Evolutionary conservation across 768 basidiomycete species (phyloP).

Genomic region (Suillus lakei): DNA sequence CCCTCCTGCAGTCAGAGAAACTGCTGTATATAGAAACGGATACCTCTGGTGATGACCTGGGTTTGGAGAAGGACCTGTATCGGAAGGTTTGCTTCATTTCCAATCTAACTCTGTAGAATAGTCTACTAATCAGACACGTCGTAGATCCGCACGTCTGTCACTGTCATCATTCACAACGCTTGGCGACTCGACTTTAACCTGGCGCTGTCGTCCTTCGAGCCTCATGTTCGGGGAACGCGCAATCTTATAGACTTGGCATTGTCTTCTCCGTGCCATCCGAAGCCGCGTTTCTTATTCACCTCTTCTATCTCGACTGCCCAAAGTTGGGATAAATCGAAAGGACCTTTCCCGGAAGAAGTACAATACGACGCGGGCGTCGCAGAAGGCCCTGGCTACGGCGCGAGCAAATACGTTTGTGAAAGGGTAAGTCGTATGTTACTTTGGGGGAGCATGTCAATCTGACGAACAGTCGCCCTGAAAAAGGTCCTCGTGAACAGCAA

Average conservation of each 20-base stretch:
- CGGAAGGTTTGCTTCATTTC: slow-evolving; percentile 23
- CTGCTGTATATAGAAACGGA: slow-evolving; percentile 41
- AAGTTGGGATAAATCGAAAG: slow-evolving; percentile 3
- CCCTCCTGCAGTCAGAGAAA: slow-evolving; percentile 34
- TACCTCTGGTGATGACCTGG: slow-evolving; percentile 31
- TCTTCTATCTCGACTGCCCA: slow-evolving; percentile 32
- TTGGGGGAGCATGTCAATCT: slow-evolving; percentile 16
- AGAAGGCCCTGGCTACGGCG: slow-evolving; percentile 38
- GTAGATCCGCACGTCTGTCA: slow-evolving; percentile 39
- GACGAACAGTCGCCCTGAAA: neutral
- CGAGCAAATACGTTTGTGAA: slow-evolving; percentile 27
- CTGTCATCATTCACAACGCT: slow-evolving; percentile 46
- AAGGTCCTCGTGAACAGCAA: slow-evolving; percentile 27
- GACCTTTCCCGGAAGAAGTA: slow-evolving; percentile 33
- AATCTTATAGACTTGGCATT: slow-evolving; percentile 43
- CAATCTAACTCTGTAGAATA: neutral
- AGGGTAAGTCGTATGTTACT: neutral
- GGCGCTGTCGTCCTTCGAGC: slow-evolving; percentile 50
- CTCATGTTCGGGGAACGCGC: slow-evolving; percentile 43
- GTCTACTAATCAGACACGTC: neutral
- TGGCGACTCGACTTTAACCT: slow-evolving; percentile 54
- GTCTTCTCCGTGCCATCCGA: slow-evolving; percentile 25
- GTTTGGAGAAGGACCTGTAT: slow-evolving; percentile 27
- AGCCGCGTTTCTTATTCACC: slow-evolving; percentile 40
- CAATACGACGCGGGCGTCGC: slow-evolving; percentile 29